Percentiles rank a stretch among this genome's conserved stretches.
Conservation (phyloP, 805 yeast genomes). For the Pichia cephalocereana region DNA sequence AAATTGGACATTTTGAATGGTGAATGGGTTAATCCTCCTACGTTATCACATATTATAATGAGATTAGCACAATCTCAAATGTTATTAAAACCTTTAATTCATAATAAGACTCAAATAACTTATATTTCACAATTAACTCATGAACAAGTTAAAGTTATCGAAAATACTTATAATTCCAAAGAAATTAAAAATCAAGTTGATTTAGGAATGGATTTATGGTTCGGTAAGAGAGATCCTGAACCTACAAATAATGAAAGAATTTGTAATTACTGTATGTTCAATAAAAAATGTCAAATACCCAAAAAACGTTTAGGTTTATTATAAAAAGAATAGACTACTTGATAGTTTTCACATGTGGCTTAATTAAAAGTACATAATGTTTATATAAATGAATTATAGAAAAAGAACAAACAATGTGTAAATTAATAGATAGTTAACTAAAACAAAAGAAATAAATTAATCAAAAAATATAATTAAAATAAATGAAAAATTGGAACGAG, state of each 20-base stretch:
- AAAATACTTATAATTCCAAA: conserved; percentile 26
- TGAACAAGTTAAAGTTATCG: neutral
- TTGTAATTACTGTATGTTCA: conserved; percentile 48
- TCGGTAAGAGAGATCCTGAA: conserved; percentile 43
- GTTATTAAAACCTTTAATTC: conserved; percentile 29
- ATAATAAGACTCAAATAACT: conserved; percentile 31
- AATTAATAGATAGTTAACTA: neutral
- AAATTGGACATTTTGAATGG: conserved; percentile 7
- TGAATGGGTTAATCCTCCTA: conserved; percentile 46
- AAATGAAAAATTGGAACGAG: neutral
- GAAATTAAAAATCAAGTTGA: conserved; percentile 24
- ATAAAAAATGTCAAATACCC: conserved; percentile 6
- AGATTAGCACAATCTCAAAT: conserved; percentile 41
- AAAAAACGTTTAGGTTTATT: neutral
- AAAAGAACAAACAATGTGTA: neutral
- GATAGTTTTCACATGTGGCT: neutral
- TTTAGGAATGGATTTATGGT: conserved; percentile 43
- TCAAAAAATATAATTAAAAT: neutral
- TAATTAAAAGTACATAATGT: neutral
- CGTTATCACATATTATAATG: conserved; percentile 47
- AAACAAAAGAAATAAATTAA: neutral
- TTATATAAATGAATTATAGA: neutral
- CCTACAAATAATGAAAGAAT: conserved; percentile 32
- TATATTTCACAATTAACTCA: neutral
- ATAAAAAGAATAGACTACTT: neutral